Evolutionary conservation across 192 early-diverging fungal genomes (phyloP).

Genomic region (Podila minutissima): DNA sequence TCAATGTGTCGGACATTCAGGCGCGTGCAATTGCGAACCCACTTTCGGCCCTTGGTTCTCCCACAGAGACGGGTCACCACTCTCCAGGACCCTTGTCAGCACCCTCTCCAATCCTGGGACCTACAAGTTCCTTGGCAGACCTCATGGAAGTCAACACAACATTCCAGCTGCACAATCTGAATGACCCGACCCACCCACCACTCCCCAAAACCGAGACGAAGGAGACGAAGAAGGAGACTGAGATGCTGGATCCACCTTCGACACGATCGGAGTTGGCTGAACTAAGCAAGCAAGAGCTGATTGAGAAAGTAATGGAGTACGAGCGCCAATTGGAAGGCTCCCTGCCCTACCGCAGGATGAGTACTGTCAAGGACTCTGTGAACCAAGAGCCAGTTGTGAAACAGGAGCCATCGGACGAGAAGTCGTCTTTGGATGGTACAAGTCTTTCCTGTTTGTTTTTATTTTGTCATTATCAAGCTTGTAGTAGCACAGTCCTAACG

Average conservation of each 20-base stretch:
- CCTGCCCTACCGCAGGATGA: conserved; percentile 21
- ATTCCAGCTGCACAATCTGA: conserved; percentile 41
- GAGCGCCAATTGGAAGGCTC: conserved; percentile 49
- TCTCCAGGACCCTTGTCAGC: conserved; percentile 46
- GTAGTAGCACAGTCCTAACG: neutral
- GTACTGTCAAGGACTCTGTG: conserved; percentile 21
- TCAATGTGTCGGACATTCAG: conserved; percentile 37
- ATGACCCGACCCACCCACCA: conserved; percentile 14
- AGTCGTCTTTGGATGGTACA: neutral
- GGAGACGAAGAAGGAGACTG: conserved; percentile 16
- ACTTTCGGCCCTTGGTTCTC: conserved; percentile 32
- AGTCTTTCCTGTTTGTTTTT: too few species aligned
- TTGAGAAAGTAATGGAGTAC: conserved; percentile 56
- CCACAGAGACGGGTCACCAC: conserved; percentile 14
- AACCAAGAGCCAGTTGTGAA: conserved; percentile 6
- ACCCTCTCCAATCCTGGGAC: conserved; percentile 23
- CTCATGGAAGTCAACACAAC: conserved; percentile 32
- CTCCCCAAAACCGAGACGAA: neutral
- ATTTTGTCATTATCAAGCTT: too few species aligned
- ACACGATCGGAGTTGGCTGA: conserved; percentile 26
- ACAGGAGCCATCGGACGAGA: neutral
- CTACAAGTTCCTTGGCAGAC: conserved; percentile 8
- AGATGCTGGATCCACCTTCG: conserved; percentile 38
- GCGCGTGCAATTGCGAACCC: conserved; percentile 19
- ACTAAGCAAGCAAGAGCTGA: conserved; percentile 47